Conservation (phyloP, 192 early-diverging fungal genomes). For the Linnemannia schmuckeri region DNA sequence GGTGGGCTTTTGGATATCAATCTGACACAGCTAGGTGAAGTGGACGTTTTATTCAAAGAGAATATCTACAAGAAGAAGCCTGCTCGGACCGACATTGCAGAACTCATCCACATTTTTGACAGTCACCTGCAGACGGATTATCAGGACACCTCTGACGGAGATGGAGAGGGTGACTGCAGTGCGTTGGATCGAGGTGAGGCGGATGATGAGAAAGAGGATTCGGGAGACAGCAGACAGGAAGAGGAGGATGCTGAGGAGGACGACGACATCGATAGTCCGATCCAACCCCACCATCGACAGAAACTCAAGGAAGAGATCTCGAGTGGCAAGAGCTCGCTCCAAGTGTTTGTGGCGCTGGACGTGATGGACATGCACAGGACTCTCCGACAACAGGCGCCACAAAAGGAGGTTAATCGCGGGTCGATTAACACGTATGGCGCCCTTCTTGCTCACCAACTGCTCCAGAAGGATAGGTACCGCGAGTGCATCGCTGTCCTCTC, state of each 20-base stretch:
- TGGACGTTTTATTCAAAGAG: background rate
- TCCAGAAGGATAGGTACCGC: slow-evolving; percentile 13
- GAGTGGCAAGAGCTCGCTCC: slow-evolving; percentile 13
- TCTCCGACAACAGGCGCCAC: background rate
- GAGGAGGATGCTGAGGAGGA: background rate
- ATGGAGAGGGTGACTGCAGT: background rate
- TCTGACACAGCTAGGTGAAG: background rate
- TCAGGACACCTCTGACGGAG: slow-evolving; percentile 1
- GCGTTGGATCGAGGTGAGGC: background rate
- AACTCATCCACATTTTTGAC: slow-evolving; percentile 8
- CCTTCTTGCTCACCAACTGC: slow-evolving; percentile 18
- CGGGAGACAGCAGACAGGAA: background rate
- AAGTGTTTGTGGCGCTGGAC: slow-evolving; percentile 21
- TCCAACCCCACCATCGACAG: slow-evolving; percentile 17
- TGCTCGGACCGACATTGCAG: background rate
- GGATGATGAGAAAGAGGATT: background rate
- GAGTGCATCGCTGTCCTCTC: slow-evolving; percentile 20
- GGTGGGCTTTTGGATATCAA: background rate
- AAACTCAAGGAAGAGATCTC: slow-evolving; percentile 21
- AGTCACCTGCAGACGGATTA: background rate
- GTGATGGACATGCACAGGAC: slow-evolving; percentile 16
- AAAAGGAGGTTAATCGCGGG: background rate
- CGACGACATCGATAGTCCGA: background rate
- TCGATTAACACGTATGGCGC: slow-evolving; percentile 10
- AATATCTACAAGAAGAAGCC: background rate